Conservation (phyloP, 768 basidiomycete genomes). For the Psilocybe subaeruginosa region DNA sequence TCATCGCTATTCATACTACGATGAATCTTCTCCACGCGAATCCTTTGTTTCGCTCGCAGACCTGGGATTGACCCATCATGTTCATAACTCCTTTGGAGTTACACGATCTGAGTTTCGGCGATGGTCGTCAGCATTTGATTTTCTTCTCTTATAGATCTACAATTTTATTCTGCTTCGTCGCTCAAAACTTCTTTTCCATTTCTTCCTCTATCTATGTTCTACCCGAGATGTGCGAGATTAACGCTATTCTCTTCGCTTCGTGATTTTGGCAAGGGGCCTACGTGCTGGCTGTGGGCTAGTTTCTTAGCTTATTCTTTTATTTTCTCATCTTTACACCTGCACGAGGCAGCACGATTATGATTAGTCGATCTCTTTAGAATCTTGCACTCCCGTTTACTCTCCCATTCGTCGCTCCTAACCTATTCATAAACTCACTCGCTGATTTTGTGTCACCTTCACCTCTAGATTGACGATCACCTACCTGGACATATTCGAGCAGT, state of each 20-base stretch:
- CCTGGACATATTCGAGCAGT: conserved; percentile 84
- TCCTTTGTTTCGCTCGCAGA: neutral
- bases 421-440: neutral
- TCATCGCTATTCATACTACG: conserved; percentile 5
- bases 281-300: neutral
- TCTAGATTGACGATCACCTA: conserved; percentile 39
- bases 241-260: neutral
- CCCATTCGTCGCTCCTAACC: neutral
- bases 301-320: neutral
- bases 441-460: neutral
- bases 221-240: conserved; percentile 7
- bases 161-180: neutral
- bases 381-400: neutral
- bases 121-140: neutral
- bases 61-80: too few relatives aligned
- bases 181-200: neutral
- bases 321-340: neutral
- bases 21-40: neutral
- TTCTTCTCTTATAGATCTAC: conserved; percentile 1
- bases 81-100: neutral
- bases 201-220: neutral
- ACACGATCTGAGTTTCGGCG: neutral
- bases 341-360: neutral
- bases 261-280: neutral
- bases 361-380: neutral